Evolutionary conservation across 2,329 filamentous ascomycete genomes (phyloP).

Genomic region (Aspergillus pseudoviridinutans): DNA sequence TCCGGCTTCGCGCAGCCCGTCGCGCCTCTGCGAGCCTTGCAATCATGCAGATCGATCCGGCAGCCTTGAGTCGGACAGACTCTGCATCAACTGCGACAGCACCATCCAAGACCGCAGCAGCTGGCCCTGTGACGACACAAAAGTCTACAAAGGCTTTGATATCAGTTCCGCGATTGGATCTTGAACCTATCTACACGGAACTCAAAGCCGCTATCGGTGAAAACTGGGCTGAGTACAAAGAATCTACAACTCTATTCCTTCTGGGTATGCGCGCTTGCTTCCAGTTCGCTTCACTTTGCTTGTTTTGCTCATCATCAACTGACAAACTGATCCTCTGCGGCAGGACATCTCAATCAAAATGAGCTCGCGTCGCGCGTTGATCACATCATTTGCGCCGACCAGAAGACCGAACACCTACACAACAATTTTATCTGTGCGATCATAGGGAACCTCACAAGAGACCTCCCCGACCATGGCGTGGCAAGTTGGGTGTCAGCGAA

Average conservation of each 20-base stretch:
- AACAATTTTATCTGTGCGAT: conserved; percentile 59
- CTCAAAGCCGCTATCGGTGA: conserved; percentile 58
- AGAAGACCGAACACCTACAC: conserved; percentile 55
- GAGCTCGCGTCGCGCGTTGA: conserved; percentile 56
- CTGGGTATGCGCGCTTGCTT: conserved; percentile 43
- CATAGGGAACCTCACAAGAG: conserved; percentile 56
- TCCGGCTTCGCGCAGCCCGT: conserved; percentile 40
- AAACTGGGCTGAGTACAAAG: conserved; percentile 59
- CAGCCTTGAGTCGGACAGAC: conserved; percentile 41
- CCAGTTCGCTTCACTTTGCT: background rate
- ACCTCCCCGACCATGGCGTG: conserved; percentile 59
- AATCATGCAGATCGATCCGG: conserved; percentile 45
- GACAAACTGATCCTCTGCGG: conserved; percentile 14
- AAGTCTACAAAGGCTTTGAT: conserved; percentile 50
- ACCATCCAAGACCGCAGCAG: conserved; percentile 28
- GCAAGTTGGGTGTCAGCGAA: conserved; percentile 63
- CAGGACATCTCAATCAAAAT: conserved; percentile 58
- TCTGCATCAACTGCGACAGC: conserved; percentile 31
- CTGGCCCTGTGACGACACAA: conserved; percentile 31
- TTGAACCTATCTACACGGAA: conserved; percentile 60
- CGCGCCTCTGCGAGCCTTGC: conserved; percentile 29
- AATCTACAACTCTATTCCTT: conserved; percentile 54
- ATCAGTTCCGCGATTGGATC: conserved; percentile 57
- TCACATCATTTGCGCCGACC: conserved; percentile 51
- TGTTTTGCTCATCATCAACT: conserved; percentile 11